A percentile compares a stretch with the other conserved stretches of the same genome.
Evolutionary conservation across 2,329 filamentous ascomycete genomes (phyloP).

Genomic region (Colletotrichum sansevieriae): DNA sequence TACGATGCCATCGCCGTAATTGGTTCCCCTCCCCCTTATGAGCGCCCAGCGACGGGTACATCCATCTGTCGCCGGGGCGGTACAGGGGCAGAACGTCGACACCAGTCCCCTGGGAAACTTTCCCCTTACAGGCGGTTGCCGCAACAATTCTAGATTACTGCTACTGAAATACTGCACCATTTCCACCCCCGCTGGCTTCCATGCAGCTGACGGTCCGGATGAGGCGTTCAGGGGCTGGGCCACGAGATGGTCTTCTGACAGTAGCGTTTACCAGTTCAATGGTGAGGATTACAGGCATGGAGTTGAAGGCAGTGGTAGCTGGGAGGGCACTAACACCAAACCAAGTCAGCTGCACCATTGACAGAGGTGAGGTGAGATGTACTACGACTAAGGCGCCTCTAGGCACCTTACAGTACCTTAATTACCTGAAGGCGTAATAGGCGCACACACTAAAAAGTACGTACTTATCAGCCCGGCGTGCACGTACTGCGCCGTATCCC

Average conservation of each 20-base stretch:
- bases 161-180: neutral
- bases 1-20: constrained; percentile 29
- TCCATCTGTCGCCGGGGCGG: constrained; percentile 20
- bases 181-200: constrained; percentile 17
- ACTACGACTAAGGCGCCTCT: no score
- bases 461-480: constrained; percentile 8
- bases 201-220: constrained; percentile 12
- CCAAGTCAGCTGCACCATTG: no score
- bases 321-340: no score
- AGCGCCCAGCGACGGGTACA: neutral
- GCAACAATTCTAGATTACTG: constrained; percentile 25
- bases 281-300: no score
- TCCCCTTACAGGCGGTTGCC: constrained; percentile 37
- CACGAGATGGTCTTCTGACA: constrained; percentile 8
- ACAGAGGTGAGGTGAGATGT: no score
- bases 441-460: neutral
- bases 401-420: neutral
- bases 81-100: constrained; percentile 31
- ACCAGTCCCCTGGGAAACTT: constrained; percentile 19
- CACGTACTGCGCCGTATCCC: constrained; percentile 28
- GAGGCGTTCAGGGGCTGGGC: constrained; percentile 27
- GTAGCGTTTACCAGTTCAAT: neutral
- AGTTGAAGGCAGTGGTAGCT: no score
- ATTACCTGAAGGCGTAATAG: no score
- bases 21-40: neutral